Base-by-base conservation (phyloP, 257 asterid genomes). In the Ilex aquifolium region DNA sequence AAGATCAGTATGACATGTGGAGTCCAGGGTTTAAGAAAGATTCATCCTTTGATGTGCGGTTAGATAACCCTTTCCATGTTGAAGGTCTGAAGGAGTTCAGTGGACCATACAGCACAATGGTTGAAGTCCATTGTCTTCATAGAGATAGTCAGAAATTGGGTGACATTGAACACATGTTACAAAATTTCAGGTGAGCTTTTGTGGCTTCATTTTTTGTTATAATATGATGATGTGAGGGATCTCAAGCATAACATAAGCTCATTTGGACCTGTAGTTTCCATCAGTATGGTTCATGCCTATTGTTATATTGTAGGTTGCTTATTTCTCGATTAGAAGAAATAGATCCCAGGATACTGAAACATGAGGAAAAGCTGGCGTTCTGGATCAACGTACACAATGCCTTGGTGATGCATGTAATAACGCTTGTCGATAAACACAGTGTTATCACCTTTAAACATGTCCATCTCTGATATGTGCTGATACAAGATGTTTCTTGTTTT, bases 91-190 rank as follows among this genome's bases (percentile, higher is more conserved):
- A 90, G 69, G 97, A 94, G 61, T 94, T 94, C 67, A 94, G 99
- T 27, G 97, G 99, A 62, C 97, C 97, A 59, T 90, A 94, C 84
- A 90, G 97, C 96, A 88, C 95, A 14, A 94, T 94, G 99, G 77
- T 94, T 58, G 99, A 94, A 84, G 87, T 94, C 13, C 82, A 81
- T 63, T 83, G 93, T 65, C 76, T 94, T 63, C 78, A 90, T 77
- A 74, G 97, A 74, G 97, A 88, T 64, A 65, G 82, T 64, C 87
- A 83, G 80, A 94, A 88, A 77, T 56, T 88, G 76, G 86, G 88
- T 2, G 91, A 86, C 36, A 68, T 83, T 50, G 99, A 94, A 67
- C 79, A 78, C 66, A 66, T 88, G 77, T 59, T 90, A 65, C 92
- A 83, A 69, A 76, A 88, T 67, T 94, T 84, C 65, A 83, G 96